These are phyloP conservation scores for Penicillium lagena DNA, from an alignment of 495 filamentous ascomycete species.

Conservation along the genomic window DNA sequence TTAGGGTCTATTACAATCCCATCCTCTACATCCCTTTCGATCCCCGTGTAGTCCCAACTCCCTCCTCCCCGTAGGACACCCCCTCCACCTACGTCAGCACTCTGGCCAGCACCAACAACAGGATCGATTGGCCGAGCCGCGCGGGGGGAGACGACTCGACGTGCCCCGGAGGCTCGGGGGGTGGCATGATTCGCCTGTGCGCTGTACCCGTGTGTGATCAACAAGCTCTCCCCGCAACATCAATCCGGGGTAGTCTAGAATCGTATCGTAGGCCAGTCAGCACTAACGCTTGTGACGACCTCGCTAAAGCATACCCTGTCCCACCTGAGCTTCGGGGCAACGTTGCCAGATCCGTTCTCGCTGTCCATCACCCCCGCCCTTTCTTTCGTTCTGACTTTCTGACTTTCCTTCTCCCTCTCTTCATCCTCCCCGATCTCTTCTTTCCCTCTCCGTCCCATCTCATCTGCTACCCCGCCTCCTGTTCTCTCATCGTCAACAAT, in stretches of 20 bases:
- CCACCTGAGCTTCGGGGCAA: constrained; percentile 9
- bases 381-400: constrained; percentile 7
- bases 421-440: background rate
- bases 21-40: background rate
- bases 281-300: too few relatives aligned
- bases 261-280: too few relatives aligned
- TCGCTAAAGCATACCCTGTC: too few relatives aligned
- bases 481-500: constrained; percentile 18
- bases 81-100: background rate
- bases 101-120: background rate
- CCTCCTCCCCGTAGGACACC: too few relatives aligned
- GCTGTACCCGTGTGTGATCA: too few relatives aligned
- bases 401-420: constrained; percentile 5
- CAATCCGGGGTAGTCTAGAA: background rate
- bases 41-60: background rate
- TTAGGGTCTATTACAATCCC: too few relatives aligned
- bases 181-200: constrained; percentile 9
- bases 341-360: constrained; percentile 20
- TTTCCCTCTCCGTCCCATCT: constrained; percentile 2
- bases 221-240: constrained; percentile 16
- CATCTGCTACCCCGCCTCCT: constrained; percentile 1
- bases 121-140: background rate
- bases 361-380: constrained; percentile 4
- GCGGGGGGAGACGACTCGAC: too few relatives aligned
- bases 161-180: constrained; percentile 9